Percentiles rank a stretch among this genome's conserved stretches.
phyloP scores from a whole-genome alignment of 1,284 basidiomycete species.

The Rhodotorula sp. region DNA sequence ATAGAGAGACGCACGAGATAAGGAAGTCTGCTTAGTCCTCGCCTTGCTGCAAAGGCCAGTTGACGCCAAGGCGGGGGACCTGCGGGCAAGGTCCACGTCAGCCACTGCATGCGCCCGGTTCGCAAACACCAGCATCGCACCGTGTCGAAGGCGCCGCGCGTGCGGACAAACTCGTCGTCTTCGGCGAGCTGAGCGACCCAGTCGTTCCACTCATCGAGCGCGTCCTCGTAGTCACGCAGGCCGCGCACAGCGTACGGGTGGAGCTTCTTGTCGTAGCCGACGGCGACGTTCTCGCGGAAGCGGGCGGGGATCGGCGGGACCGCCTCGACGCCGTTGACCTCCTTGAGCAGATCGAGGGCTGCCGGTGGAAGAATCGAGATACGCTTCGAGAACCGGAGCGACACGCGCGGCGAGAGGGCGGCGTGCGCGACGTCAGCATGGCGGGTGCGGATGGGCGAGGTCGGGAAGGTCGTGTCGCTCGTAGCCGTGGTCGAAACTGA shows the following conservation, averaged over 20 bases:
- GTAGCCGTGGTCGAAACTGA: not conserved
- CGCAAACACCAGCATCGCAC: not conserved
- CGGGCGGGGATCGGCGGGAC: constrained; percentile 45
- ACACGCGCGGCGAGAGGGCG: constrained; percentile 44
- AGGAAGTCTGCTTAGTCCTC: constrained; percentile 1
- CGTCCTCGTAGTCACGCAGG: constrained; percentile 56
- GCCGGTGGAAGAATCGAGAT: constrained; percentile 47
- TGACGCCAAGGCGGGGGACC: constrained; percentile 25
- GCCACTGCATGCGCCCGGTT: not conserved
- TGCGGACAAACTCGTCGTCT: constrained; percentile 28
- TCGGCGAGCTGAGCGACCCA: constrained; percentile 38
- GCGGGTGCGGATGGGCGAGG: constrained; percentile 23
- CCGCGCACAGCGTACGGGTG: constrained; percentile 57
- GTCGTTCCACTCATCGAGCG: constrained; percentile 45
- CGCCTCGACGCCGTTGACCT: constrained; percentile 31
- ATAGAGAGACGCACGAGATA: too few species aligned
- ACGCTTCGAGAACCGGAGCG: constrained; percentile 47
- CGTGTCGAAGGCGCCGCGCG: constrained; percentile 18
- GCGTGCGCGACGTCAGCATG: constrained; percentile 2
- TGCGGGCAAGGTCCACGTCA: not conserved
- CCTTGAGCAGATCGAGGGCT: constrained; percentile 46
- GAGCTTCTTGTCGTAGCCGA: constrained; percentile 47
- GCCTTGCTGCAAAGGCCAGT: constrained; percentile 15
- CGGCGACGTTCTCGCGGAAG: constrained; percentile 19
- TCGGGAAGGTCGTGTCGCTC: constrained; percentile 15